Evolutionary conservation across 2,329 filamentous ascomycete species (phyloP), one percentile per base, ranked within the genome.

Genomic region (Aspergillus persii): DNA sequence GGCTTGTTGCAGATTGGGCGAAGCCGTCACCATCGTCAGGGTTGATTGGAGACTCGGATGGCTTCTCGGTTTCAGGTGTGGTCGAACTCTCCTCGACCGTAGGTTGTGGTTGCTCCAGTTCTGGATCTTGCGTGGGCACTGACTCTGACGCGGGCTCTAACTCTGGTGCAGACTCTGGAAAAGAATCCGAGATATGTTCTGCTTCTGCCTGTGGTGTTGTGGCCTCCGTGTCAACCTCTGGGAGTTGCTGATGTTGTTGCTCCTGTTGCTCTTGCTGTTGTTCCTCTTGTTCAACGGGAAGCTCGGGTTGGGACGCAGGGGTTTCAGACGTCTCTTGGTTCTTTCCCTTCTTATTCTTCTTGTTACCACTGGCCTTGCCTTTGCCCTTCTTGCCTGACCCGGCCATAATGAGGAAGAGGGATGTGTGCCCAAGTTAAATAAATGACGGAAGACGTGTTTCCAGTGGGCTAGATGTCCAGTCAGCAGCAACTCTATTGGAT

Each of bases 331-430:
- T 56, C 50, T 73, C 72, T 60, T 72, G 69, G 53, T 52, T 64
- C 66, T 74, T 73, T 50, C 56, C 60, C 69, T 73, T 74, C 63
- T 74, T 74, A 71, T 66, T 67, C 66, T 73, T 73, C 61, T 67
- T 63, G 61, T 71, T 73, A 52, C 46, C 61, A 49, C 58, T 61
- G 49, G 65, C 57, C 65, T 73, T 74, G 64, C 60, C 63, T 54
- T 72, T 74, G 56, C 58, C 53, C 60, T 72, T 72, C 66, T 72
- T 73, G 63, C 66, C 63, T 66, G 66, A 59, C 33, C 61, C 60
- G 36, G 60, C 70, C 71, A 74, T 74, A 18, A 59, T 66, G 59
- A n/a, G 58, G 59, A 59, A 61, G n/a, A 61, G 52, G 62, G 66
- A 69, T 72, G 66, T 61, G 70, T 70, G 70, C 70, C 70, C 69